Base-by-base conservation (phyloP, 805 yeast genomes). In the Candida awuae region DNA sequence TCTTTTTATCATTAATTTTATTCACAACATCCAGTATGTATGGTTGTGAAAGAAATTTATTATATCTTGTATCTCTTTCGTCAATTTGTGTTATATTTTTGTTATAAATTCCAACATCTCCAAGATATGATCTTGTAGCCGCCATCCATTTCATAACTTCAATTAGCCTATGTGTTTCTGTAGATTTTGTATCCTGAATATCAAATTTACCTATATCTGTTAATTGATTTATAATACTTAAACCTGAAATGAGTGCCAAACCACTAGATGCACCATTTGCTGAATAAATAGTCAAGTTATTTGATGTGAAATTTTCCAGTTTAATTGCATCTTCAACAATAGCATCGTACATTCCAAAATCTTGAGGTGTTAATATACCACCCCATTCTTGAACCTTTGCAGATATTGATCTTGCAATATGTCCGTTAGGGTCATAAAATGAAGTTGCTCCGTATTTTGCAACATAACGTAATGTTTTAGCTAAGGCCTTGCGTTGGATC, bases 81-180 rank as follows among this genome's bases (percentile, higher is more conserved):
- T 35, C 43, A 15, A 53, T 38, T 30, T 51, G 51, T 8, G 54
- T 54, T 19, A 43, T 32, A 39, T 56, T 50, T 3, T 41, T 37
- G 27, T 55, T 58, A 35, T 51, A 53, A 8, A 55, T 44, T 1
- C 59, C 57, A 14, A 64, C 50, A 52, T 86, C 96, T 0, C 97
- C 97, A 19, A 90, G 67, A 49, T 85, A 73, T n/a, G 88, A 76
- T 46, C 97, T 69, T 0, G 81, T 90, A 10, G 90, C 71, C 0
- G 88, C 84, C 73, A 86, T 72, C 95, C 96, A 90, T 59, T 90
- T 90, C 94, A 90, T 85, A 3, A 83, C 64, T 60, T 90, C 98
- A 9, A 86, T 64, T 7, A 86, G 54, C 39, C 84, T 67, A 52
- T 84, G 97, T 3, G 77, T 65, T 12, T 73, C 68, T 19, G 55